Conservation (phyloP, 2,329 filamentous ascomycete genomes). For the Blumeria graminis region DNA sequence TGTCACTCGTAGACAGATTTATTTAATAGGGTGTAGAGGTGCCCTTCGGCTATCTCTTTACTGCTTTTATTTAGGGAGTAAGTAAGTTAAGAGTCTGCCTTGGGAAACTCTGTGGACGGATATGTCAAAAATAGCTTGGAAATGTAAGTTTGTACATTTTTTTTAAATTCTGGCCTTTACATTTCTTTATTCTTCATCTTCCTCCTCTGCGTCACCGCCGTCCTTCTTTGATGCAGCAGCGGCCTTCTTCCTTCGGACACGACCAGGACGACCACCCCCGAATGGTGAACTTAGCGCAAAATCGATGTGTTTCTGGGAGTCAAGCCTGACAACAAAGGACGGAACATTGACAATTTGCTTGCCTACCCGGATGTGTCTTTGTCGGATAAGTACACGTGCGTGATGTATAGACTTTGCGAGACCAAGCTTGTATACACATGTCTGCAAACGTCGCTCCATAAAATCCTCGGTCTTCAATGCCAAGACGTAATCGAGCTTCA, state of each 20-base stretch:
- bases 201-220: constrained; percentile 61
- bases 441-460: constrained; percentile 98
- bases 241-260: constrained; percentile 99
- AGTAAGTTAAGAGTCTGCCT: too few species aligned
- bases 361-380: constrained; percentile 98
- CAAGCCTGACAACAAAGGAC: constrained; percentile 97
- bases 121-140: constrained; percentile 2
- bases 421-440: constrained; percentile 99
- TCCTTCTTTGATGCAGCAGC: constrained; percentile 76
- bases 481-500: constrained; percentile 99
- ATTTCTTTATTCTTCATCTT: constrained; percentile 23
- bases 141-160: neutral
- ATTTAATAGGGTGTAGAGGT: too few species aligned
- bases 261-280: constrained; percentile 86
- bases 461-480: constrained; percentile 99
- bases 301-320: constrained; percentile 99
- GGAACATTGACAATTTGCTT: constrained; percentile 99
- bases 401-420: constrained; percentile 99
- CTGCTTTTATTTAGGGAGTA: too few species aligned
- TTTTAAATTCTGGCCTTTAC: neutral
- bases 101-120: too few species aligned
- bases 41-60: too few species aligned
- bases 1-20: too few species aligned
- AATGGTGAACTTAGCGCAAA: constrained; percentile 95
- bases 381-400: constrained; percentile 97